Evolutionary conservation across 441 rosid species (phyloP).

Genomic region (Flueggea neowawraea): DNA sequence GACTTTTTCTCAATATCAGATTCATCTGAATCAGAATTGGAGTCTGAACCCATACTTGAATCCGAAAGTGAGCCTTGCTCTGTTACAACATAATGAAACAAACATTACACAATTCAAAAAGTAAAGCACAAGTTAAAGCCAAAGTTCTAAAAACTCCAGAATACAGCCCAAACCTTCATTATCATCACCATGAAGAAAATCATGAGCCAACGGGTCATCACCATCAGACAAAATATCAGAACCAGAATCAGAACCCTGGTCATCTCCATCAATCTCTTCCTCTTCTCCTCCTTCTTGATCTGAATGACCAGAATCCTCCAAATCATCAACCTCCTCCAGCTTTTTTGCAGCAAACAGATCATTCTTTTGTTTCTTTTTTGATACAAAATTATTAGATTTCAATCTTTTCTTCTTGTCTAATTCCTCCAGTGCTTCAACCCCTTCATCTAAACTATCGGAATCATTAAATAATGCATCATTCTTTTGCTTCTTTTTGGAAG

Average conservation of each 20-base stretch:
- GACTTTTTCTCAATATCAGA: conserved; percentile 63
- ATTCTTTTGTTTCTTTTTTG: conserved; percentile 53
- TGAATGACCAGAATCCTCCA: conserved; percentile 38
- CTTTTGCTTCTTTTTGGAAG: conserved; percentile 56
- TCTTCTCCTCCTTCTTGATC: conserved; percentile 30
- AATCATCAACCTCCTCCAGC: conserved; percentile 28
- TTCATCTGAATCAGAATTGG: conserved; percentile 61
- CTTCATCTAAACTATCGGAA: conserved; percentile 36
- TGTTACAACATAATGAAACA: conserved; percentile 16
- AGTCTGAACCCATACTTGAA: conserved; percentile 25
- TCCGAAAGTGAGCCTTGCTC: conserved; percentile 33
- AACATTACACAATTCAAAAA: not conserved
- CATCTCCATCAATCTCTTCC: conserved; percentile 33
- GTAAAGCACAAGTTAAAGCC: no score
- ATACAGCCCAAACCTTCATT: conserved; percentile 38
- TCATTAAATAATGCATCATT: conserved; percentile 32
- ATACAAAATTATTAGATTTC: conserved; percentile 31
- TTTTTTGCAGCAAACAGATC: conserved; percentile 30
- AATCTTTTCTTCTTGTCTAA: conserved; percentile 49
- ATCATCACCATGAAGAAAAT: conserved; percentile 63
- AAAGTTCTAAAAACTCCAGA: not conserved
- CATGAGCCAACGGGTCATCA: conserved; percentile 56
- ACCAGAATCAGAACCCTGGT: conserved; percentile 41
- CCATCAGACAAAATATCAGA: conserved; percentile 67
- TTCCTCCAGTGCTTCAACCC: conserved; percentile 20